Percentiles rank a stretch among this genome's conserved stretches.
These are phyloP conservation scores for Staphylotrichum tortipilum DNA, from an alignment of 495 filamentous ascomycete species.

Conservation along the genomic window DNA sequence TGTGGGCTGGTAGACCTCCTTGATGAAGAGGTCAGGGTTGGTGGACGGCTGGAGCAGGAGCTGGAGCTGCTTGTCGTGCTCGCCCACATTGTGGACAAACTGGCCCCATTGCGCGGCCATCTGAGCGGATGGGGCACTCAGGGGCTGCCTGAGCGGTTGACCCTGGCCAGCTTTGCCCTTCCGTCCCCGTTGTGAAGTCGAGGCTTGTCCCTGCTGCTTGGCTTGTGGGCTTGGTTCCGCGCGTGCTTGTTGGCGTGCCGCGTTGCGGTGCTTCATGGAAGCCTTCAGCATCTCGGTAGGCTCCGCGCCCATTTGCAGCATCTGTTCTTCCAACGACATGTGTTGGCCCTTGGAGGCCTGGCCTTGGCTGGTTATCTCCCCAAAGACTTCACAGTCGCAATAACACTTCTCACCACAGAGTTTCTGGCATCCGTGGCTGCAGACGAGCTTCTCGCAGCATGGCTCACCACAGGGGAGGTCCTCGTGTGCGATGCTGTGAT, in stretches of 20 bases:
- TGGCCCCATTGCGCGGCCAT: background rate
- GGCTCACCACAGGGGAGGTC: slow-evolving; percentile 57
- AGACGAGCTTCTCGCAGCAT: slow-evolving; percentile 49
- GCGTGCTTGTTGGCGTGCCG: background rate
- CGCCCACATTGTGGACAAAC: background rate
- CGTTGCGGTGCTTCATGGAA: background rate
- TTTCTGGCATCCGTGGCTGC: slow-evolving; percentile 50
- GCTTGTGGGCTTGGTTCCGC: no score
- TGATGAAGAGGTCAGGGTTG: background rate
- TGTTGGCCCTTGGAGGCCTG: background rate
- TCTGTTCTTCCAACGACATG: slow-evolving; percentile 5
- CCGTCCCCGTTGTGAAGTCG: background rate
- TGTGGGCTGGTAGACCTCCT: slow-evolving; percentile 10
- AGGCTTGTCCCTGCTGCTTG: background rate
- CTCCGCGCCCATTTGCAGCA: slow-evolving; percentile 5
- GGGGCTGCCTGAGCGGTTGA: background rate
- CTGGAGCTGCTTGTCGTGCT: background rate
- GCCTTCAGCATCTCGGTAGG: slow-evolving; percentile 4
- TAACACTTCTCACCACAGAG: slow-evolving; percentile 34
- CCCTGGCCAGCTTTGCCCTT: background rate
- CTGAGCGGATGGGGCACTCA: background rate
- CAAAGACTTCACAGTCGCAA: slow-evolving; percentile 26
- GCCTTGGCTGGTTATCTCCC: background rate
- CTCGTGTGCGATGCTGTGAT: slow-evolving; percentile 51
- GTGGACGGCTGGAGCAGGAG: no score